Conservation (phyloP, 768 basidiomycete genomes). For the Pleurotus cornucopiae region DNA sequence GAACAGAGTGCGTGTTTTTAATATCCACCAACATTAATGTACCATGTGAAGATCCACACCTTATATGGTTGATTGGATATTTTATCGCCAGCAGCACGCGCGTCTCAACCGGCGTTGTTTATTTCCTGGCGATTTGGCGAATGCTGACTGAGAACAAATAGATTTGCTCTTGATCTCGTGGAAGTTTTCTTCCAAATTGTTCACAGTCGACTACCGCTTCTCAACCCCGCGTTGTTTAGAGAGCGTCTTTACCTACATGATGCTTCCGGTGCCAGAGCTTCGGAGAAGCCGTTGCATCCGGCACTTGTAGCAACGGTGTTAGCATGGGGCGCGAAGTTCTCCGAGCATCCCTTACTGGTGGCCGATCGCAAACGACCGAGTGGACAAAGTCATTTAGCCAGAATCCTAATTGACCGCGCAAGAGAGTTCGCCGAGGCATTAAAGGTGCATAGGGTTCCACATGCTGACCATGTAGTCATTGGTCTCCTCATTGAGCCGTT, state of each 20-base stretch:
- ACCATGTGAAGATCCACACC: slow-evolving; percentile 1
- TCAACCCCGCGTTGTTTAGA: slow-evolving; percentile 81
- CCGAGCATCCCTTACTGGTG: slow-evolving; percentile 81
- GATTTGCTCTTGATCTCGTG: slow-evolving; percentile 89
- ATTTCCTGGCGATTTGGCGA: no score
- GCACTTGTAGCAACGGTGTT: slow-evolving; percentile 82
- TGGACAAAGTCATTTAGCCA: slow-evolving; percentile 75
- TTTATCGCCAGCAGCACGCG: background rate
- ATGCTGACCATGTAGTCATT: slow-evolving; percentile 78
- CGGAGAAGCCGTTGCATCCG: slow-evolving; percentile 49
- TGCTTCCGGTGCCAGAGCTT: slow-evolving; percentile 22
- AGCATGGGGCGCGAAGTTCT: slow-evolving; percentile 92
- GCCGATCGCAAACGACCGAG: slow-evolving; percentile 69
- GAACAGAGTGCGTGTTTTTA: slow-evolving; percentile 70
- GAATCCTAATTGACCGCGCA: slow-evolving; percentile 72
- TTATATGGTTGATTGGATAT: slow-evolving; percentile 2
- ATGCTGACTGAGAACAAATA: slow-evolving; percentile 22
- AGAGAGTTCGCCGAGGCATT: slow-evolving; percentile 83
- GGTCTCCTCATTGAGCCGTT: slow-evolving; percentile 78
- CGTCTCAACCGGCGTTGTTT: no score
- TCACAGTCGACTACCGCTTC: slow-evolving; percentile 82
- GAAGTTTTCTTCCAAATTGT: slow-evolving; percentile 95
- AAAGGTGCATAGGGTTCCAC: slow-evolving; percentile 80
- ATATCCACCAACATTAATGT: slow-evolving; percentile 11
- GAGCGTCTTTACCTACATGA: slow-evolving; percentile 51